Evolutionary conservation across 768 basidiomycete species (phyloP), one percentile per base, ranked within the genome.

Genomic region (Amanita fuliginea): DNA sequence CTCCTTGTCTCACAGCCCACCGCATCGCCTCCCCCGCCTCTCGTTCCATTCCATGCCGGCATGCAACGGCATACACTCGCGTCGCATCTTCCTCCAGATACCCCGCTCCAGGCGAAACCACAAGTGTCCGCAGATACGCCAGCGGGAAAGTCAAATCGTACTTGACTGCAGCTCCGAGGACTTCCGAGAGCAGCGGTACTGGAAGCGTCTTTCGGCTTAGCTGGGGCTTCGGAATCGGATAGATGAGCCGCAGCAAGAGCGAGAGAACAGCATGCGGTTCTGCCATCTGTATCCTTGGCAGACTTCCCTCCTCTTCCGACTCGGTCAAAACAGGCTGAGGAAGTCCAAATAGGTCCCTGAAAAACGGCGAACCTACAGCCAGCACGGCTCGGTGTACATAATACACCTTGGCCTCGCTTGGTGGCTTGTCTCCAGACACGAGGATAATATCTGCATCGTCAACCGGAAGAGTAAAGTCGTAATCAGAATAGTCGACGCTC

Each of bases 1-100:
- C 60, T 43, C 59, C 56, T 10, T 86, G 74, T 0, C n/a, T 26
- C 6, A 47, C 35, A 24, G 83, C 83, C 57, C 76, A 64, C 7
- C 63, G 66, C 14, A 84, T 83, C 4, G 84, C 82, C 41, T 76
- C 57, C 51, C 69, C 69, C 9, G 80, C 77, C 59, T 85, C 84
- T 26, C 77, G 73, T 40, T 80, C 75, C 13, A 87, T 62, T 18
- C 80, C 78, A 50, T 74, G 80, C 3, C 79, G 77, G 51, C 75
- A 77, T 1, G 86, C 83, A 36, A 86, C 77, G 22, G 83, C 82
- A 55, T 81, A 88, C 1, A 86, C 81, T 11, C 81, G 77, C 11
- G 71, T 68, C 7, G 86, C 79, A 10, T 67, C 67, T 11, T 64
- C 56, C 32, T 63, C 54, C 14, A 80, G 59, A 59, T 80, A 82